These are phyloP conservation scores for Solanum verrucosum DNA, from an alignment of 257 asterid species.

Conservation along the genomic window DNA sequence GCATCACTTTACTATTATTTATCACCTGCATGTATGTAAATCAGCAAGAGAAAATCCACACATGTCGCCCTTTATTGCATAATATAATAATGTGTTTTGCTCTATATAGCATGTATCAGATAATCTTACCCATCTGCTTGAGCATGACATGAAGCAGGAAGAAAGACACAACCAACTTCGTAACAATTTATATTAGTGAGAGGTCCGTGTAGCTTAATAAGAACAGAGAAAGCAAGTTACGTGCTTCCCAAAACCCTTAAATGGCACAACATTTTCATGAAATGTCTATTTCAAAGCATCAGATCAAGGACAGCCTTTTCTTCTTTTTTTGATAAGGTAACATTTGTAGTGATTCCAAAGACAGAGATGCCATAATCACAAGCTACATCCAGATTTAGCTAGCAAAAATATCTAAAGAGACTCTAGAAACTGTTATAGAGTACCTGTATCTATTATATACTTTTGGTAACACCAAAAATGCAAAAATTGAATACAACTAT, in stretches of 20 bases:
- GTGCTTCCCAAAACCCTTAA: background rate
- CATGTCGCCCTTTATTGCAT: background rate
- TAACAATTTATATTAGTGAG: background rate
- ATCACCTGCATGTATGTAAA: background rate
- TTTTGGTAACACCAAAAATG: background rate
- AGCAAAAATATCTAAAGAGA: background rate
- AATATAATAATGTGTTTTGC: background rate
- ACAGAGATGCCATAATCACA: background rate
- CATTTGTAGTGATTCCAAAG: background rate
- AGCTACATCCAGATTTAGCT: background rate
- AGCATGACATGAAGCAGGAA: background rate
- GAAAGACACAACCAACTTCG: background rate
- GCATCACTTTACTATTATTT: background rate
- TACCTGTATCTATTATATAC: background rate
- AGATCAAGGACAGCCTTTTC: background rate
- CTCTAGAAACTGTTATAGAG: background rate
- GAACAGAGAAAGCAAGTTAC: background rate
- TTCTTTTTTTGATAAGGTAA: background rate
- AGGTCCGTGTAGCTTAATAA: background rate
- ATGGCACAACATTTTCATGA: background rate
- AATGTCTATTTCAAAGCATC: background rate
- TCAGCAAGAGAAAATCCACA: background rate
- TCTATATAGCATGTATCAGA: background rate
- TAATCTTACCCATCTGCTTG: background rate
- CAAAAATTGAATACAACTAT: background rate